Conservation (phyloP, 768 basidiomycete genomes). For the Podaxis sp. region DNA sequence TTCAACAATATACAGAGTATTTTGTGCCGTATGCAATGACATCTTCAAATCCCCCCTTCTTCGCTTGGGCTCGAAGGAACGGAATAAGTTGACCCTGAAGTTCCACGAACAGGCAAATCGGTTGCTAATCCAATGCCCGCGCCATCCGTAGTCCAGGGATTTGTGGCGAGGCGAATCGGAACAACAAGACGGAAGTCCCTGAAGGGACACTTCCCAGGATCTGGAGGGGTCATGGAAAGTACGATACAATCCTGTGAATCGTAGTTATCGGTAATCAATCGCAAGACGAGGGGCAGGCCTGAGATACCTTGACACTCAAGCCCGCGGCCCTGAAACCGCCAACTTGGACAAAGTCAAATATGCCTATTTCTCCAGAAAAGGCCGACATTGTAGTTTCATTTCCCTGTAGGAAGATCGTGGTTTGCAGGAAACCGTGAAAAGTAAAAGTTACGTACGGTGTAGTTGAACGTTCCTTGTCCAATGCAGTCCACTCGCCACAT, state of each 20-base stretch:
- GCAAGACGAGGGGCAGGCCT: conserved; percentile 9
- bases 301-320: conserved; percentile 56
- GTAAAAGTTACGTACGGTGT: conserved; percentile 41
- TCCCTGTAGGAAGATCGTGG: conserved; percentile 38
- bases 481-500: conserved; percentile 69
- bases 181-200: conserved; percentile 58
- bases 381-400: conserved; percentile 62
- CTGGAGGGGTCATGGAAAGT: conserved; percentile 57
- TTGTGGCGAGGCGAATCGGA: conserved; percentile 67
- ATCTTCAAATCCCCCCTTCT: not conserved
- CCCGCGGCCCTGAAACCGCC: conserved; percentile 69
- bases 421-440: not conserved
- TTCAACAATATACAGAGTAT: not conserved
- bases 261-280: not conserved
- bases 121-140: conserved; percentile 28
- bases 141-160: conserved; percentile 50
- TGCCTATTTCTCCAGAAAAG: conserved; percentile 62
- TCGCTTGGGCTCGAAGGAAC: not conserved
- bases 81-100: not conserved
- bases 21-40: not conserved
- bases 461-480: conserved; percentile 62
- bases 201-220: conserved; percentile 55
- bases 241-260: conserved; percentile 60
- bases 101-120: conserved; percentile 2
- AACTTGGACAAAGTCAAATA: conserved; percentile 46